Base-by-base conservation (phyloP, 805 yeast genomes). In the Lachancea quebecensis region DNA sequence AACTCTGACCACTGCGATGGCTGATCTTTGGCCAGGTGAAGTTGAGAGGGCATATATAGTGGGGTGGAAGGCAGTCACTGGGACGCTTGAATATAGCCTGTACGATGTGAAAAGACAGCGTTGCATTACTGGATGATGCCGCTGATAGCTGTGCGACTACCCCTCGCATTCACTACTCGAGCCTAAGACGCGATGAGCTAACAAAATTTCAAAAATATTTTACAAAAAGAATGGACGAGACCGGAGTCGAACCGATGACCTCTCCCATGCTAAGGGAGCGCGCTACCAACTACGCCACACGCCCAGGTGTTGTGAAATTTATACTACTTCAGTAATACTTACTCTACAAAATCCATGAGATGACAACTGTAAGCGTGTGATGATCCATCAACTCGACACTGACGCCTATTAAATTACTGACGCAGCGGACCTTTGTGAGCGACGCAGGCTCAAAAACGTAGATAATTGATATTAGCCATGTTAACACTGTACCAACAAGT, bases 21-120 rank as follows among this genome's bases (percentile, higher is more conserved):
- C 99, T 0, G 97, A 76, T 48, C 82, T 73, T 0, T 54, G 56
- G 2, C 88, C 81, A 0, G 85, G 78, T 8, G 84, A 79, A 0
- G 98, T 91, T 0, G 98, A 87, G 14, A 89, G 67, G 0, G 99
- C 99, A 68, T 83, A 93, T 1, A 93, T 81, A 0, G 99, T 93
- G 9, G 93, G 83, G 16, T 43, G 46, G 25, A 14, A 45, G 12
- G 14, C 35, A 4, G 50, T 48, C 17, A 38, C 42, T 18, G 48
- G 47, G 8, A 41, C 30, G 28, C 36, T n/a, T 28, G 44, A 44
- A 38, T 35, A 40, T 31, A 33, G 25, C 30, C 39, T 35, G 33
- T 30, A 30, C 8, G 14, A 11, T 9, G 25, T 7, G 25, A 4
- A 21, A 21, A 21, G 25, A 21, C 25, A 4, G 25, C 25, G 25